Evolutionary conservation across 2,329 filamentous ascomycete species (phyloP).

Genomic region (Parafenestella ontariensis): DNA sequence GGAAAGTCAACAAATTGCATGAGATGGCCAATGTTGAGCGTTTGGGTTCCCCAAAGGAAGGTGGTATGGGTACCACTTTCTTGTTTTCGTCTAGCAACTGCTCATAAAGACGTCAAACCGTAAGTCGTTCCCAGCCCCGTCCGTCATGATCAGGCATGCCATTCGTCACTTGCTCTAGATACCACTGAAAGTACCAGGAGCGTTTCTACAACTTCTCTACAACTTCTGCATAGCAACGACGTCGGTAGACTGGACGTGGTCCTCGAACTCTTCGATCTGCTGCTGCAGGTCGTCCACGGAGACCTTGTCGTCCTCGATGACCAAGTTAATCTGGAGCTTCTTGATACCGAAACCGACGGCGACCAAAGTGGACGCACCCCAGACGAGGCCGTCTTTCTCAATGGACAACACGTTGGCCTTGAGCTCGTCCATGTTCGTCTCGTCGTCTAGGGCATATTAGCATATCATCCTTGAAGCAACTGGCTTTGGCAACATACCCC

Average conservation of each 20-base stretch:
- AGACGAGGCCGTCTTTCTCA: slow-evolving; percentile 91
- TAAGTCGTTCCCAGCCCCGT: slow-evolving; percentile 28
- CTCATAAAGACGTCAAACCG: slow-evolving; percentile 45
- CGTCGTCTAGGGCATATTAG: slow-evolving; percentile 69
- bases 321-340: slow-evolving; percentile 98
- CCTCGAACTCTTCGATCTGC: slow-evolving; percentile 85
- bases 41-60: slow-evolving; percentile 22
- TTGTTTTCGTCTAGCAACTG: slow-evolving; percentile 39
- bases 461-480: not conserved
- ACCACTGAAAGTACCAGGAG: slow-evolving; percentile 6
- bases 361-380: slow-evolving; percentile 90
- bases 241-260: slow-evolving; percentile 95
- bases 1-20: not conserved
- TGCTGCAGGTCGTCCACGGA: slow-evolving; percentile 86
- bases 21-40: slow-evolving; percentile 2
- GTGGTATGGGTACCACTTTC: slow-evolving; percentile 32
- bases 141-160: slow-evolving; percentile 30
- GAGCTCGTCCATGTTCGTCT: slow-evolving; percentile 87
- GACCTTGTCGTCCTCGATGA: slow-evolving; percentile 97
- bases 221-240: slow-evolving; percentile 67
- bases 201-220: slow-evolving; percentile 51
- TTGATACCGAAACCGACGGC: slow-evolving; percentile 96
- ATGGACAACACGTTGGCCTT: slow-evolving; percentile 83
- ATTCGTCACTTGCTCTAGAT: slow-evolving; percentile 20
- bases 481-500: slow-evolving; percentile 72